Base-by-base conservation (phyloP, 2,329 filamentous ascomycete species). In the Chalaropsis thielavioides region DNA sequence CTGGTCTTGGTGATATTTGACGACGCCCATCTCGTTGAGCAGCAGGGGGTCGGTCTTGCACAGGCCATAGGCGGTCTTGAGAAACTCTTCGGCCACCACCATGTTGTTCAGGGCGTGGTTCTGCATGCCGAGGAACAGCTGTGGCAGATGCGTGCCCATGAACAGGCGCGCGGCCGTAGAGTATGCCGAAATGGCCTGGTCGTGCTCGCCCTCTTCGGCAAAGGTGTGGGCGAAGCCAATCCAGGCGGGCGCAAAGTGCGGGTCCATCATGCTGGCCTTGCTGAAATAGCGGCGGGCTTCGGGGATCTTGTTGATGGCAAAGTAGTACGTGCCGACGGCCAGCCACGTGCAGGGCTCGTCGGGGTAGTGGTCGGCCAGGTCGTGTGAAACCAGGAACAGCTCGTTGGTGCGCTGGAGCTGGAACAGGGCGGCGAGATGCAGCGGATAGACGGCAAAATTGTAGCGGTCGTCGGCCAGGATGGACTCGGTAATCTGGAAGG, bases 171-270 rank as follows among this genome's bases (percentile, higher is more conserved):
- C 92, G 0, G 94, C 94, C 0, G 94, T 99, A 38, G 90, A 95
- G 76, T 99, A 99, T 0, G 95, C 94, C 8, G 92, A 95, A 68
- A 99, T 96, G 60, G 94, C 94, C 76, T 99, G 94, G 73, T 99
- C 94, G 74, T 97, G 92, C 75, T 99, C 94, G 63, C 94, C 94
- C 74, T 99, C 94, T 11, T 91, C 92, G 0, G 94, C 94, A 73
- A 99, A 99, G 0, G 94, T 99, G 74, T 99, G 95, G 0, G 94
- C 94, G 72, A 99, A 99, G 1, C 95, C 94, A 69, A 99, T 97
- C 94, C 94, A 99, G 2, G 94, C 94, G 0, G 94, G 90, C 0
- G 92, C 92, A 71, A 96, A 99, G 76, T 97, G 92, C 6, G 92
- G 89, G 72, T 99, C 92, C 86, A 99, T 92, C 79, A 97, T 88